Evolutionary conservation across 306 rosid genomes (phyloP).

Genomic region (Pterocarpus santalinus): DNA sequence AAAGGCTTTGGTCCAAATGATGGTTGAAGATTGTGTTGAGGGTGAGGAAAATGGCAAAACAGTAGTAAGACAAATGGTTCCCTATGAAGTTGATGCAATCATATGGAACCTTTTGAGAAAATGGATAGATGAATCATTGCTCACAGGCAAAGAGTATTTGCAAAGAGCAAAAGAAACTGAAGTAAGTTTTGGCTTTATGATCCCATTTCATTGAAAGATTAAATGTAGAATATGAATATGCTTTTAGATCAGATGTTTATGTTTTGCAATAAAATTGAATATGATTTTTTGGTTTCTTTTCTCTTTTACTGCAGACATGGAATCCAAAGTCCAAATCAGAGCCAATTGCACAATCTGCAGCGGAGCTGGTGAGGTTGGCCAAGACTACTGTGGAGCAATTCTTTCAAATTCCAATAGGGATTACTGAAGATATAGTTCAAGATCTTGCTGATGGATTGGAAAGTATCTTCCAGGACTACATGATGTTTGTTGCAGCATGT

Average conservation of each 20-base stretch:
- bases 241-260: neutral
- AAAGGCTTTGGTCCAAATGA: conserved; percentile 82
- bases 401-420: conserved; percentile 81
- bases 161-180: conserved; percentile 80
- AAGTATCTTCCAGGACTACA: conserved; percentile 68
- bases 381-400: conserved; percentile 70
- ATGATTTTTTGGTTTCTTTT: conserved; percentile 16
- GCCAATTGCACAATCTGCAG: conserved; percentile 80
- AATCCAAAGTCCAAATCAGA: conserved; percentile 93
- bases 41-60: conserved; percentile 75
- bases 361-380: conserved; percentile 66
- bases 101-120: conserved; percentile 70
- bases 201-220: neutral
- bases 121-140: conserved; percentile 76
- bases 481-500: conserved; percentile 79
- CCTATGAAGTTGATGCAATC: conserved; percentile 84
- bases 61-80: conserved; percentile 83
- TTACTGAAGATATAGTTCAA: conserved; percentile 73
- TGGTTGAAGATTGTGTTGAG: conserved; percentile 80
- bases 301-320: conserved; percentile 74
- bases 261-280: neutral
- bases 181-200: conserved; percentile 53
- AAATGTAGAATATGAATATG: neutral
- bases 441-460: conserved; percentile 86
- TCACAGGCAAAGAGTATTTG: conserved; percentile 62